Evolutionary conservation across 345 rosid genomes (phyloP).

Genomic region (Acer saccharum): DNA sequence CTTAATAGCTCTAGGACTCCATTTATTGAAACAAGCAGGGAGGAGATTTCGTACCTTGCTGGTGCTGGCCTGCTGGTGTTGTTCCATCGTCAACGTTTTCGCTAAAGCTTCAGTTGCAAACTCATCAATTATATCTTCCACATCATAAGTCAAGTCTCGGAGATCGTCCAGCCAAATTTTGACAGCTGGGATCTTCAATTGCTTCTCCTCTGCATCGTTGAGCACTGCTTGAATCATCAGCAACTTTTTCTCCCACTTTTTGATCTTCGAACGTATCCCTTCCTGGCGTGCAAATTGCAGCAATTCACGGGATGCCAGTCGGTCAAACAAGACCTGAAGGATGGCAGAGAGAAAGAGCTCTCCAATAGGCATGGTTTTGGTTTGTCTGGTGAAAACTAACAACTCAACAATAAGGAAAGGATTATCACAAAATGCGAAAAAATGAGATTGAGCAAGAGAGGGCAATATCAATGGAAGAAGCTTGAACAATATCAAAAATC

Average conservation of each 20-base stretch:
- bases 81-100: neutral
- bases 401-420: too few species aligned
- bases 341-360: too few species aligned
- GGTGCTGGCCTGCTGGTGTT: too few species aligned
- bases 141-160: constrained; percentile 5
- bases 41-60: neutral
- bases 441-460: too few species aligned
- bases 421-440: too few species aligned
- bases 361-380: too few species aligned
- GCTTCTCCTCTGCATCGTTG: constrained; percentile 12
- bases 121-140: constrained; percentile 13
- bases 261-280: neutral
- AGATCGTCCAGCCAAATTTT: constrained; percentile 12
- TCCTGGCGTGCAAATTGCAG: neutral
- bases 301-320: too few species aligned
- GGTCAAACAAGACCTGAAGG: too few species aligned
- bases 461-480: too few species aligned
- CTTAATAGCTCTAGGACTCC: too few species aligned
- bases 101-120: neutral
- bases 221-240: neutral
- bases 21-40: neutral
- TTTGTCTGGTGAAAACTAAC: too few species aligned
- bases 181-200: neutral
- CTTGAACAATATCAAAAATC: too few species aligned
- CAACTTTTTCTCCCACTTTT: neutral